Conservation (phyloP, 2,329 filamentous ascomycete genomes). For the Hymenoscyphus fructigenus region DNA sequence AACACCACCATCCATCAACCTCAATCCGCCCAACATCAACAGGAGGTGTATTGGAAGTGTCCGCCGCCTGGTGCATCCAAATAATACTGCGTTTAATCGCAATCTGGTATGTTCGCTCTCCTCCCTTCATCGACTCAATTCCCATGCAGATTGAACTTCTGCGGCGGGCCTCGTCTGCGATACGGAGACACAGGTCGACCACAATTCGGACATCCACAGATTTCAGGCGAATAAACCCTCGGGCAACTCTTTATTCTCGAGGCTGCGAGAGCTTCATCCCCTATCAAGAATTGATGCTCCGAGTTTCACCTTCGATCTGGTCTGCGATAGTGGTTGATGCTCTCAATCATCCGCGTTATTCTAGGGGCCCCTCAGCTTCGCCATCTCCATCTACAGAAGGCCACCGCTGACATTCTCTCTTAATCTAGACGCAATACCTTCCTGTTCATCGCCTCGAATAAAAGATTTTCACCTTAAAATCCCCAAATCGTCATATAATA, state of each 20-base stretch:
- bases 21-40: not conserved
- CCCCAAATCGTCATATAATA: constrained; percentile 9
- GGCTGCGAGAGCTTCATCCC: not conserved
- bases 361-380: constrained; percentile 1
- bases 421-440: not conserved
- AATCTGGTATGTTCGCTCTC: not conserved
- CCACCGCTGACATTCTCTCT: constrained; percentile 6
- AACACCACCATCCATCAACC: not conserved
- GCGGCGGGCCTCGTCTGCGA: not conserved
- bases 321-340: not conserved
- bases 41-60: not conserved
- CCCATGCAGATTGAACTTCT: not conserved
- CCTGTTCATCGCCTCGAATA: not conserved
- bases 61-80: not conserved
- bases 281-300: not conserved
- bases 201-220: not conserved
- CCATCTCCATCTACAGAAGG: not conserved
- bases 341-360: not conserved
- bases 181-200: not conserved
- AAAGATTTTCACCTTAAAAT: not conserved
- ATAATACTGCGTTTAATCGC: not conserved
- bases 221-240: not conserved
- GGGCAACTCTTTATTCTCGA: not conserved
- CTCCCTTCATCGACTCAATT: not conserved
- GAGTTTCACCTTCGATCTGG: not conserved